Base-by-base conservation (phyloP, 2,329 filamentous ascomycete genomes). In the Lecanicillium sp. region DNA sequence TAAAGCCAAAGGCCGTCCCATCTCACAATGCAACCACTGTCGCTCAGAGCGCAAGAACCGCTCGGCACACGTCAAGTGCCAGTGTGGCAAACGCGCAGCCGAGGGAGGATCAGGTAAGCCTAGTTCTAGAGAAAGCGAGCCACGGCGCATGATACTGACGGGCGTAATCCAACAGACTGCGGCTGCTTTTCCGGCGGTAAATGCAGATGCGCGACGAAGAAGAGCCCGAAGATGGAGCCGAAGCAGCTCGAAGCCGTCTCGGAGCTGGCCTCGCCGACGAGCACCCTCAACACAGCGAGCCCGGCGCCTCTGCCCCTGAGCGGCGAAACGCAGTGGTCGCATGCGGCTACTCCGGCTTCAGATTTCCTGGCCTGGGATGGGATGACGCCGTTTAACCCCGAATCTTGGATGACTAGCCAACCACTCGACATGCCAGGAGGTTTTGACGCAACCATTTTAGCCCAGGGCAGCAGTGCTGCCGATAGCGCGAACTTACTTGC, bases 61-160 rank as follows among this genome's bases (percentile, higher is more conserved):
- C 11, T 49, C 47, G 3, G 47, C 47, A 17, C 47, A 49, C 4
- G 47, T 49, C n/a, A 49, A 49, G 4, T 49, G 47, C 27, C 32
- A 44, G n/a, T 95, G 90, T 67, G 87, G 86, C 64, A 86, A 90
- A 67, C 30, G 41, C 10, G 26, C 33, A 4, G 35, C 40, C 47
- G 37, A 48, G 21, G 45, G 37, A 24, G 46, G 46, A 5, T 19
- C 30, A 15, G 46, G 21, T 43, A 38, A 32, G 12, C 32, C 32
- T 35, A 5, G 14, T 35, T 15, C 32, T 35, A 35, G 17, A 6
- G 5, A 5, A 11, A 7, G n/a, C 7, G 17, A 6, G 5, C 17
- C 32, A n/a, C 14, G 5, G 17, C 12, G 32, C 32, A n/a, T n/a
- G n/a, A n/a, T n/a, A n/a, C n/a, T n/a, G n/a, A n/a, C n/a, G n/a